These are phyloP conservation scores for Deuterostichococcus epilithicus DNA, from an alignment of 139 green algal genomes.

Conservation along the genomic window DNA sequence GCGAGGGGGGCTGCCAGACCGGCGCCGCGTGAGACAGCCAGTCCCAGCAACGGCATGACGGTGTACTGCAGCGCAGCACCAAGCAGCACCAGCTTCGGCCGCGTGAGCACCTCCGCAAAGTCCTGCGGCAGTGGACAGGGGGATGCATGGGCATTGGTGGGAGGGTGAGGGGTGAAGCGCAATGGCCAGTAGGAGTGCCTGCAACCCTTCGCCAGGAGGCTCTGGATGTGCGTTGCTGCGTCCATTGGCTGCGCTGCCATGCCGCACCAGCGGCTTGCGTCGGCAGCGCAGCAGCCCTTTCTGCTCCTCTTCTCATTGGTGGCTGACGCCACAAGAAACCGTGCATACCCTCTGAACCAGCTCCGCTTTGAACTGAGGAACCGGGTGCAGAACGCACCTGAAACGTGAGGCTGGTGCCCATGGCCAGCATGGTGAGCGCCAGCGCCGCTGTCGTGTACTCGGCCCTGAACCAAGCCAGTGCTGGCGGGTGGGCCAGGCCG, in stretches of 20 bases:
- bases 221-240: too few species aligned
- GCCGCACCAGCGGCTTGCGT: too few species aligned
- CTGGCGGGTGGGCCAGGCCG: slow-evolving; percentile 39
- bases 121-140: slow-evolving; percentile 22
- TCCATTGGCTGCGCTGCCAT: too few species aligned
- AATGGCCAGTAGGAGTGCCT: too few species aligned
- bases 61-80: slow-evolving; percentile 69
- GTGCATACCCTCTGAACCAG: neutral
- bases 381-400: slow-evolving; percentile 12
- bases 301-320: too few species aligned
- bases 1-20: slow-evolving; percentile 28
- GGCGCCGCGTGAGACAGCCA: slow-evolving; percentile 34
- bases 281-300: too few species aligned
- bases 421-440: slow-evolving; percentile 64
- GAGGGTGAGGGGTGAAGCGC: too few species aligned
- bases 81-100: slow-evolving; percentile 46
- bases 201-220: too few species aligned
- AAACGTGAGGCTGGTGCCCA: slow-evolving; percentile 65
- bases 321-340: too few species aligned
- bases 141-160: neutral
- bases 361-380: neutral
- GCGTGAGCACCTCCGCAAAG: slow-evolving; percentile 31
- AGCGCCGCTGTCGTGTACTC: slow-evolving; percentile 40
- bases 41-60: slow-evolving; percentile 69
- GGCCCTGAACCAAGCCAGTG: slow-evolving; percentile 44